Base-by-base conservation (phyloP, 768 basidiomycete genomes). In the Mycena maculata region DNA sequence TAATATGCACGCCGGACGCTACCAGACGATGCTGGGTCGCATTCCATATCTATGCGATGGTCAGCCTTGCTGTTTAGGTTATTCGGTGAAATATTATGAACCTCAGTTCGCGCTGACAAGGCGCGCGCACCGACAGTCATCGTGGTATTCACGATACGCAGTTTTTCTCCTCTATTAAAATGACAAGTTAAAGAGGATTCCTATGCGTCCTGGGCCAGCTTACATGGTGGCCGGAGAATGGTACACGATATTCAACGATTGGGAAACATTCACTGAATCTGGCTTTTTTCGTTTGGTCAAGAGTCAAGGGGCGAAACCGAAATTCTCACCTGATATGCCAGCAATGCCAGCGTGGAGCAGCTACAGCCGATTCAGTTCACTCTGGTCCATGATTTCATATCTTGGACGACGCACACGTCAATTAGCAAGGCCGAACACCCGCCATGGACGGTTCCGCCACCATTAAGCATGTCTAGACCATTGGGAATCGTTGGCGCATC, bases 201-300 rank as follows among this genome's bases (percentile, higher is more conserved):
- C n/a, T 45, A 5, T 20, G n/a, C 8, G 9, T 47, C 6, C 12
- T 11, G 25, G 28, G 6, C 4, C 36, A 65, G n/a, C 68, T 28
- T 28, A 69, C 68, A 69, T 47, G n/a, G 52, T 30, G 4, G 68
- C 63, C 25, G 68, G 68, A 28, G 68, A 65, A 38, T 69, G 68
- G 28, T 69, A 69, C 8, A 63, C 61, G 20, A 69, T 45, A 30
- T 69, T 69, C 9, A 69, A 20, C 9, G 50, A 65, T 41, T 69
- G 68, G 1, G 68, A 65, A 39, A 69, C 63, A 33, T 54, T 27
- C n/a, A n/a, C n/a, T n/a, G n/a, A n/a, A n/a, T n/a, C n/a, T n/a
- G n/a, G n/a, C n/a, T n/a, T n/a, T n/a, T n/a, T n/a, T n/a, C n/a
- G n/a, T n/a, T n/a, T n/a, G n/a, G n/a, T n/a, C n/a, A n/a, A n/a